Base-by-base conservation (phyloP, 2,329 filamentous ascomycete species). In the Venturia asperata region DNA sequence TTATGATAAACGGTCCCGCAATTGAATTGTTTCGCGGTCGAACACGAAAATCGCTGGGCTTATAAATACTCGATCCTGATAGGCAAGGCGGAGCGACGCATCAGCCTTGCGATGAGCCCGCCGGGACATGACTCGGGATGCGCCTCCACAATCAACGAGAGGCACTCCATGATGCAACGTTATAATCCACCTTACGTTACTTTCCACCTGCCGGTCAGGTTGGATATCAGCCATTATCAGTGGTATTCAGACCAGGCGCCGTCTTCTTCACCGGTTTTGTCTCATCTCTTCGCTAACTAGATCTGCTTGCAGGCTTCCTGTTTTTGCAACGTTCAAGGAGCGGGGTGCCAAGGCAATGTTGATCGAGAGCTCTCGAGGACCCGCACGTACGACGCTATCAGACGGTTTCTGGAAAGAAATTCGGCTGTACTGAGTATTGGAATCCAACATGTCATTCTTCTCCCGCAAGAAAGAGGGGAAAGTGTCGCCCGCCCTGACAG, bases 401-500 rank as follows among this genome's bases (percentile, higher is more conserved):
- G 6, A 21, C n/a, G 7, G 15, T 4, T 17, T 17, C 15, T 24
- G 17, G 4, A 34, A 55, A 55, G 49, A 34, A 5, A 47, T 5
- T 34, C 30, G 49, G 17, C 13, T 27, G 17, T 19, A 37, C 9
- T 15, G 24, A 15, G n/a, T 27, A 21, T 10, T 13, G 17, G 27
- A 5, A 7, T 24, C 5, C 11, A 19, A 5, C 5, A 63, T 52
- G 61, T 63, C 61, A n/a, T 63, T 63, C 42, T 52, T 63, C 15
- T 10, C 34, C 61, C 43, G 61, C 11, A 47, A 34, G 42, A 52
- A 52, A 24, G 61, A 63, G 27, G 61, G 43, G 10, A 47, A 52
- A 1, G 39, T 63, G 6, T 27, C 61, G 1, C 43, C 61, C 34
- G 13, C 30, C 43, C 45, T 63, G 15, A n/a, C n/a, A 49, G 52